Conservation (phyloP, 768 basidiomycete species). For the Lentinula sp. region DNA sequence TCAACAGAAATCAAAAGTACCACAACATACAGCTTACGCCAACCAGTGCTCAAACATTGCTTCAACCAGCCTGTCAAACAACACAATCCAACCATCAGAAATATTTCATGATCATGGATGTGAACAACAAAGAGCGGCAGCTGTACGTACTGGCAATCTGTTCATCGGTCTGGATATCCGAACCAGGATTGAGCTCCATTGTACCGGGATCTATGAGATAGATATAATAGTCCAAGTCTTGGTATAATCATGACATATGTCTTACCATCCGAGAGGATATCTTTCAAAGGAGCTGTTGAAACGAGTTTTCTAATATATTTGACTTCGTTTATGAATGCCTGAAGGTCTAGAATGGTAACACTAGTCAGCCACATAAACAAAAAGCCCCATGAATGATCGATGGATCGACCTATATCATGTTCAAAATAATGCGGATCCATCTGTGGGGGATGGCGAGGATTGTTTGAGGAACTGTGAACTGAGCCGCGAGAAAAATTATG, state of each 20-base stretch:
- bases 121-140: too few species aligned
- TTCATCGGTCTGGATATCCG: constrained; percentile 22
- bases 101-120: neutral
- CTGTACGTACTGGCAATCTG: constrained; percentile 22
- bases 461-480: constrained; percentile 28
- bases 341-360: constrained; percentile 18
- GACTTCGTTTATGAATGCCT: constrained; percentile 24
- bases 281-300: constrained; percentile 19
- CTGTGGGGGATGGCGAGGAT: constrained; percentile 27
- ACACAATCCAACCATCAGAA: neutral
- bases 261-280: constrained; percentile 3
- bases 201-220: neutral
- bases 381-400: constrained; percentile 7
- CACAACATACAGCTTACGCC: constrained; percentile 17
- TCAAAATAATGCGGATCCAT: constrained; percentile 39
- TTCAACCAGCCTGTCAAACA: constrained; percentile 10
- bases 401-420: constrained; percentile 27
- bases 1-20: constrained; percentile 8
- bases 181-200: constrained; percentile 28
- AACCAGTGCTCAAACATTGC: constrained; percentile 17
- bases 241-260: neutral
- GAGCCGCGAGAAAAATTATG: constrained; percentile 43
- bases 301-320: constrained; percentile 23
- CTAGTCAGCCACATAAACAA: constrained; percentile 1
- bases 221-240: neutral